Evolutionary conservation across 2,329 filamentous ascomycete genomes (phyloP).

Genomic region (Aspergillus latus): DNA sequence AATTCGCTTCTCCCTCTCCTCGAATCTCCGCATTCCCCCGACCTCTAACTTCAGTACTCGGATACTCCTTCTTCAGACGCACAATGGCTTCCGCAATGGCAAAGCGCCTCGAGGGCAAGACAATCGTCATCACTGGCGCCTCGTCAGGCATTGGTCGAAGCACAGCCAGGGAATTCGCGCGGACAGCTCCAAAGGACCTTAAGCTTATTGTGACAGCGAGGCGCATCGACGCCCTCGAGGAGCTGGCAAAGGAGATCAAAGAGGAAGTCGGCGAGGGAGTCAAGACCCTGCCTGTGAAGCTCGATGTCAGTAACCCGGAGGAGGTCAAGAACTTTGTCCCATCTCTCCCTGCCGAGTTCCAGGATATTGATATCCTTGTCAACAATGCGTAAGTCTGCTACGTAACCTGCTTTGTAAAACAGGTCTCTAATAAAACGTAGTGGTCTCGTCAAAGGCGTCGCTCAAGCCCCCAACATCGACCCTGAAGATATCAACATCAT

Average conservation of each 20-base stretch:
- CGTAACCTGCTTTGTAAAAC: background rate
- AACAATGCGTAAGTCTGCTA: slow-evolving; percentile 79
- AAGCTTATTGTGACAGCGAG: slow-evolving; percentile 88
- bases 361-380: slow-evolving; percentile 81
- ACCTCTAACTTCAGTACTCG: slow-evolving; percentile 17
- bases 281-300: slow-evolving; percentile 75
- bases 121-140: slow-evolving; percentile 85
- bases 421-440: slow-evolving; percentile 44
- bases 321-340: slow-evolving; percentile 72
- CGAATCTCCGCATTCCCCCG: slow-evolving; percentile 22
- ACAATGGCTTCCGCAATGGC: slow-evolving; percentile 68
- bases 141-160: slow-evolving; percentile 82
- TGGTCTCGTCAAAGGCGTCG: slow-evolving; percentile 85
- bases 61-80: slow-evolving; percentile 33
- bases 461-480: slow-evolving; percentile 77
- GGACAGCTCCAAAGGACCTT: slow-evolving; percentile 74
- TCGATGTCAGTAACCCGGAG: slow-evolving; percentile 80
- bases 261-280: slow-evolving; percentile 76
- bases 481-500: slow-evolving; percentile 81
- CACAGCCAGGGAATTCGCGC: slow-evolving; percentile 85
- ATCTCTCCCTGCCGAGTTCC: slow-evolving; percentile 75
- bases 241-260: slow-evolving; percentile 74
- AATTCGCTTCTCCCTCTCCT: slow-evolving; percentile 16
- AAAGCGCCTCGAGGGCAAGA: slow-evolving; percentile 90
- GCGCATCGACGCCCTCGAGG: slow-evolving; percentile 71